Percentiles rank a stretch among this genome's conserved stretches.
phyloP scores from a whole-genome alignment of 2,329 filamentous ascomycete species.

The Arthrobotrys entomopaga region DNA sequence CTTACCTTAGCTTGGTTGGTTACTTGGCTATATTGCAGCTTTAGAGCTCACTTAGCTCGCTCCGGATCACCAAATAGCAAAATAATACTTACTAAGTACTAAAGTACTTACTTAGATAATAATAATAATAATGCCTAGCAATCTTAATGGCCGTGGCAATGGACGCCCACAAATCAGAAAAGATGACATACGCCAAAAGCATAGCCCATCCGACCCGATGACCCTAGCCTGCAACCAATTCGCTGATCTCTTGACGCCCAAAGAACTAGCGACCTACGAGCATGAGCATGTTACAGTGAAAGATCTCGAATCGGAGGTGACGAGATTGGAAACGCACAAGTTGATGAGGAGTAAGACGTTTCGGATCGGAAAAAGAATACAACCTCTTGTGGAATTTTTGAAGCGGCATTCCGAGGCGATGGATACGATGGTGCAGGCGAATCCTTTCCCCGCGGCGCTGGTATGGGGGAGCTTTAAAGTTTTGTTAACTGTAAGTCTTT shows the following conservation, averaged over 20 bases:
- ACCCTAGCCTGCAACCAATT: background rate
- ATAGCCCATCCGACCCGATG: background rate
- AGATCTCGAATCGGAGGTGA: slow-evolving; percentile 18
- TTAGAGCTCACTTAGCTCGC: too few species aligned
- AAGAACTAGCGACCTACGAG: background rate
- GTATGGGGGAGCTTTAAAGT: slow-evolving; percentile 36
- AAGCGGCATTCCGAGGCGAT: slow-evolving; percentile 15
- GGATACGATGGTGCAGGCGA: slow-evolving; percentile 46
- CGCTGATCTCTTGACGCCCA: background rate
- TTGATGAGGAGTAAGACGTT: slow-evolving; percentile 13
- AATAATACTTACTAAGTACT: too few species aligned
- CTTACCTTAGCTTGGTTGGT: too few species aligned
- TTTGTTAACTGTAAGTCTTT: slow-evolving; percentile 29
- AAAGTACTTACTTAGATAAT: too few species aligned
- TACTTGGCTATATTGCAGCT: too few species aligned
- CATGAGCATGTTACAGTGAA: slow-evolving; percentile 13
- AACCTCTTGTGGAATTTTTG: slow-evolving; percentile 27
- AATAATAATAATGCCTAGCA: too few species aligned
- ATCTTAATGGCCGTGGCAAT: too few species aligned
- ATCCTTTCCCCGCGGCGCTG: slow-evolving; percentile 36
- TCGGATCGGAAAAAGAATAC: slow-evolving; percentile 19
- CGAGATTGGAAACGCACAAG: slow-evolving; percentile 9
- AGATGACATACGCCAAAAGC: too few species aligned
- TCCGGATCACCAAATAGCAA: too few species aligned
- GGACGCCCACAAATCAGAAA: too few species aligned